Evolutionary conservation across 2,329 filamentous ascomycete species (phyloP), one percentile per base, ranked within the genome.

Genomic region (Pestalotiopsis sp.): DNA sequence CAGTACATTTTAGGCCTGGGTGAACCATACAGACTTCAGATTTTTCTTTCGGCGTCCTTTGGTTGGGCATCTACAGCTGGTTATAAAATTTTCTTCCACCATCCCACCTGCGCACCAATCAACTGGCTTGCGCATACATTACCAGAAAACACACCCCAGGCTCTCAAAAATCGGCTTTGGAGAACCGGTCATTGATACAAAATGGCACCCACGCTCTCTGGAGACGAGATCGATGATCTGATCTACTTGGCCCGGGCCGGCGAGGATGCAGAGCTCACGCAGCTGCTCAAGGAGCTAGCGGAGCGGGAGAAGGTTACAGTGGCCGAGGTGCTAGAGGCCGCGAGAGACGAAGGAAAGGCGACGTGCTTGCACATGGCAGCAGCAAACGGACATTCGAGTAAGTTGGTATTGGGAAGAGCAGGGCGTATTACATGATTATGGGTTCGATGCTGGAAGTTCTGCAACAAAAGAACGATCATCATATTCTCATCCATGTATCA

Each of bases 281-380:
- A 83, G 41, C 77, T 83, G 9, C 84, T 97, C 65, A 81, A 86
- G 13, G 83, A 85, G 31, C 81, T 97, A 23, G 85, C 89, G 38
- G 81, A 86, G 72, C 87, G 91, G 68, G 89, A 94, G 77, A 85
- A 83, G 68, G 85, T 84, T 64, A 80, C 88, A 0, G 79, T 86
- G 1, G 85, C 88, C n/a, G 87, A 91, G 68, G 86, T 97, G 69
- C 80, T 98, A 61, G 80, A 86, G 64, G 88, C 88, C 14, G 92
- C 92, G 27, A 89, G 90, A 72, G 94, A 97, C 77, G 86, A 89
- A 57, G 88, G 91, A 73, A 93, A 91, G 72, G 92, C 93, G 68
- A 97, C 94, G 71, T 92, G 91, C 61, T 81, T 98, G 77, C 96
- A 99, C 82, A 98, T 97, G 89, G 94, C 95, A 7, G 91, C 93